Evolutionary conservation across 192 early-diverging fungal genomes (phyloP).

Genomic region (Gamsiella multidivaricata): DNA sequence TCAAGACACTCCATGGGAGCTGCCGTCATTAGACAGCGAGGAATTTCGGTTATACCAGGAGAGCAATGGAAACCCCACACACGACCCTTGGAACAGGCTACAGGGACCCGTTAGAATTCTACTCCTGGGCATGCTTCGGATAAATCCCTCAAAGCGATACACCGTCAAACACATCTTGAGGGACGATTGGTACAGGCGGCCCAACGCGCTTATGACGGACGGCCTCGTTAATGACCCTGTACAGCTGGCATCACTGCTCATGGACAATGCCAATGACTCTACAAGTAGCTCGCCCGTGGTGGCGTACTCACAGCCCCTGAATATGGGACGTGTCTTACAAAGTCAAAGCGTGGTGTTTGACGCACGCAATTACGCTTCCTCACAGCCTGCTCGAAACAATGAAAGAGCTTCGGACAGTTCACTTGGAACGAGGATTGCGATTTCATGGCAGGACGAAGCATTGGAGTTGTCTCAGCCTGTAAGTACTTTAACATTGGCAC

Average conservation of each 20-base stretch:
- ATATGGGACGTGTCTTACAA: constrained; percentile 34
- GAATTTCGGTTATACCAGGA: constrained; percentile 66
- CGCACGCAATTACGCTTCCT: constrained; percentile 34
- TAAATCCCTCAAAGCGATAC: constrained; percentile 56
- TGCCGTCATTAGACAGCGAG: constrained; percentile 67
- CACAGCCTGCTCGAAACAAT: constrained; percentile 45
- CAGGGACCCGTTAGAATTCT: constrained; percentile 56
- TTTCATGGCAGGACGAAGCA: constrained; percentile 49
- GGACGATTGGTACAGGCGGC: constrained; percentile 66
- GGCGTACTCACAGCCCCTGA: constrained; percentile 45
- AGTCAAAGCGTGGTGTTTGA: constrained; percentile 37
- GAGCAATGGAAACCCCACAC: constrained; percentile 42
- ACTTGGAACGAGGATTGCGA: constrained; percentile 40
- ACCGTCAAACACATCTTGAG: constrained; percentile 56
- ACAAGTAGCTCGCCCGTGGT: constrained; percentile 39
- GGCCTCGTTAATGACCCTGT: constrained; percentile 68
- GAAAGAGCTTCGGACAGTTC: constrained; percentile 50
- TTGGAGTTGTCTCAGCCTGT: constrained; percentile 43
- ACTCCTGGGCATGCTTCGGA: constrained; percentile 60
- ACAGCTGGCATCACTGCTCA: constrained; percentile 63
- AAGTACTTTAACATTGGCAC: neutral
- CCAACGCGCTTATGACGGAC: constrained; percentile 64
- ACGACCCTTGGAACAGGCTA: constrained; percentile 66
- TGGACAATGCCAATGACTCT: constrained; percentile 54
- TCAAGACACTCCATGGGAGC: constrained; percentile 80